Evolutionary conservation across 768 basidiomycete species (phyloP).

Genomic region (Kwoniella bestiolae): DNA sequence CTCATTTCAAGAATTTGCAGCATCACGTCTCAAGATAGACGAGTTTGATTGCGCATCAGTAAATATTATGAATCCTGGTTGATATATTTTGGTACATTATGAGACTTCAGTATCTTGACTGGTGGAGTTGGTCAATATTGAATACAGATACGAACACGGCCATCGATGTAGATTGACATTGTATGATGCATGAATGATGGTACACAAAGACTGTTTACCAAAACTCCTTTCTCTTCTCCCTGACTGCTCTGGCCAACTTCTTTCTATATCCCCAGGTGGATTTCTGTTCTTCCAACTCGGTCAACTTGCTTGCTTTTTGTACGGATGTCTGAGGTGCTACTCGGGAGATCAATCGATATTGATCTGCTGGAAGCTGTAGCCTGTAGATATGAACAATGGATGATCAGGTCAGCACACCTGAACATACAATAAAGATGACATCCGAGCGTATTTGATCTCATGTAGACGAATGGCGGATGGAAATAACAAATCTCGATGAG

Average conservation of each 20-base stretch:
- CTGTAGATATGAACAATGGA: not conserved
- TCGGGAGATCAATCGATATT: slow-evolving; percentile 39
- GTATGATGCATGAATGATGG: too few relatives aligned
- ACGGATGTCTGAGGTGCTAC: slow-evolving; percentile 41
- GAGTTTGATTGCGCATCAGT: not conserved
- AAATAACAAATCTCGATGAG: not conserved
- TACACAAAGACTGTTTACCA: slow-evolving; percentile 37
- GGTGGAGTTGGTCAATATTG: too few relatives aligned
- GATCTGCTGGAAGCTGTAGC: slow-evolving; percentile 28
- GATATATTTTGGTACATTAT: not conserved
- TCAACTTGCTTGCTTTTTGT: slow-evolving; percentile 22
- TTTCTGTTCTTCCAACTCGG: slow-evolving; percentile 32
- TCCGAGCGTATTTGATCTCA: not conserved
- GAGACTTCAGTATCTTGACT: too few relatives aligned
- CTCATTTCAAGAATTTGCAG: slow-evolving; percentile 49
- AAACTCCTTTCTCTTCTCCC: slow-evolving; percentile 48
- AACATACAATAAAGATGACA: not conserved
- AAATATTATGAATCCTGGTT: too few relatives aligned
- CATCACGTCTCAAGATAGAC: slow-evolving; percentile 36
- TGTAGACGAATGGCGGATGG: not conserved
- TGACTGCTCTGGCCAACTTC: slow-evolving; percentile 43
- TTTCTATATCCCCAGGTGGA: slow-evolving; percentile 52
- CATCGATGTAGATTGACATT: too few relatives aligned
- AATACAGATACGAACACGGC: too few relatives aligned
- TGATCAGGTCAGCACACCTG: not conserved